Base-by-base conservation (phyloP, 1,284 basidiomycete genomes). In the Caloboletus firmus region DNA sequence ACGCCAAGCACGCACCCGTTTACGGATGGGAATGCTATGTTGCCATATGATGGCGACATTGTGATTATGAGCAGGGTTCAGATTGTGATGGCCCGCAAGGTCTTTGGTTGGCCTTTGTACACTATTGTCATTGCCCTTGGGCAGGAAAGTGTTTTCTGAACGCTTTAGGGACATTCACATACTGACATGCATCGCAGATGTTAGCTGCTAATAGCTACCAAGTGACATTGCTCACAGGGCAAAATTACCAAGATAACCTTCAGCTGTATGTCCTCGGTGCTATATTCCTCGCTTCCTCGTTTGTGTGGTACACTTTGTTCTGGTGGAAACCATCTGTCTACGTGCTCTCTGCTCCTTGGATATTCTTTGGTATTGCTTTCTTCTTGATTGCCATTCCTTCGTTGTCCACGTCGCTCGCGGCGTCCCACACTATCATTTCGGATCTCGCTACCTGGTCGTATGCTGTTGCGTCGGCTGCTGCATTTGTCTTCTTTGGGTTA, bases 121-220 rank as follows among this genome's bases (percentile, higher is more conserved):
- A 89, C 91, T 31, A 90, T 95, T 62, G 77, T 95, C 64, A 88
- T 95, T 56, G 92, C 87, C 37, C 63, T 90, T 37, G 93, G 93
- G 47, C 93, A 93, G 78, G 83, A 85, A 46, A 56, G 80, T 56
- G 5, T 20, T 30, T 59, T 60, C 62, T 59, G 22, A 15, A 36
- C 17, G 18, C 11, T 12, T 15, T 28, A 5, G 6, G 10, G 34
- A 30, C 5, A 18, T 20, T 7, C 3, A 18, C 10, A 20, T 45
- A 11, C 42, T 69, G 15, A 58, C 47, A n/a, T 40, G 26, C 37
- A 39, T 50, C 46, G 7, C 55, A 87, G 80, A 90, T 91, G 84
- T 70, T 91, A 59, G 84, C 85, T 57, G 88, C 89, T 36, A 94
- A 93, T n/a, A 95, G 93, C 68, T 96, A 95, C 84, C 93, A 96